phyloP scores from a whole-genome alignment of 352 stramenopile species.

The Globisporangium splendens region DNA sequence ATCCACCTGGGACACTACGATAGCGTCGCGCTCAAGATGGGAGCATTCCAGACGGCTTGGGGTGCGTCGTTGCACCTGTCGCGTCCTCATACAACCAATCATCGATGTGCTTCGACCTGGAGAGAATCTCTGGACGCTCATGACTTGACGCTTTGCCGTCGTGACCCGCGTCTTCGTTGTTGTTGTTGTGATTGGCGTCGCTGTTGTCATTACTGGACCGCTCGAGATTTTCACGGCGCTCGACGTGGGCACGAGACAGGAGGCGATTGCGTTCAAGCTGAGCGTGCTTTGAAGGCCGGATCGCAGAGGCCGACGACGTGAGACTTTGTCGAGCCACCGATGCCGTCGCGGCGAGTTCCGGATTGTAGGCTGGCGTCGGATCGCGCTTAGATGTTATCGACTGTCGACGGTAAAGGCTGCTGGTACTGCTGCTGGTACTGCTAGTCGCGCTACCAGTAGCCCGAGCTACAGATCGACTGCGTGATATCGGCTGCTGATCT shows the following conservation, averaged over 20 bases:
- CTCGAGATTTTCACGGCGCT: conserved; percentile 6
- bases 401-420: background rate
- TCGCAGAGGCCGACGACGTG: conserved; percentile 42
- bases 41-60: conserved; percentile 1
- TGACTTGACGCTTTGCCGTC: background rate
- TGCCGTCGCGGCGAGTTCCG: background rate
- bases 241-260: conserved; percentile 10
- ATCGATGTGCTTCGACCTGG: background rate
- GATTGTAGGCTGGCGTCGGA: background rate
- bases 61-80: background rate
- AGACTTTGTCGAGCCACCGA: conserved; percentile 16
- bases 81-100: conserved; percentile 8
- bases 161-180: conserved; percentile 13
- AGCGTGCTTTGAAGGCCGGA: conserved; percentile 38
- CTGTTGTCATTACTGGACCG: conserved; percentile 4
- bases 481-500: conserved; percentile 1
- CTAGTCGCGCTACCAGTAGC: background rate
- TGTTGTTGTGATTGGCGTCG: background rate
- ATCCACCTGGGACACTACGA: conserved; percentile 13
- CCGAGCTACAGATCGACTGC: background rate
- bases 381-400: conserved; percentile 9
- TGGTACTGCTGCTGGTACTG: background rate
- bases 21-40: conserved; percentile 28
- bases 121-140: background rate
- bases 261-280: conserved; percentile 7